Conservation (phyloP, 106 monocot genomes). For the Dactylorhiza incarnata region DNA sequence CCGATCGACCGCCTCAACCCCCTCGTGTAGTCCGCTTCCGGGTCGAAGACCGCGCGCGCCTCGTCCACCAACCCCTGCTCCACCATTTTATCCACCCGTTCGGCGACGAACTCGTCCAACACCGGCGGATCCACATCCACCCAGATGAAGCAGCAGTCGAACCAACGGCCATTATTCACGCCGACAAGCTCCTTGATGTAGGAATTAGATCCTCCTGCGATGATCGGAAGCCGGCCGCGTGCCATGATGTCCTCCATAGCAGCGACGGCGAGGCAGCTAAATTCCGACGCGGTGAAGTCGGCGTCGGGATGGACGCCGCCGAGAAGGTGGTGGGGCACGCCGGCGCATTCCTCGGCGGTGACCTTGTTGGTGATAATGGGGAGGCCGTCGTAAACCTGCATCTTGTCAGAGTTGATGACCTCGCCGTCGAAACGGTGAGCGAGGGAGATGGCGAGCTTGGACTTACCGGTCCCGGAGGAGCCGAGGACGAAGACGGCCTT, state of each 20-base stretch:
- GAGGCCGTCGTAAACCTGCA: constrained; percentile 67
- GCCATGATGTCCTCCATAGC: constrained; percentile 19
- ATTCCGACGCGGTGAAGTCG: constrained; percentile 43
- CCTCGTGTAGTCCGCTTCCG: constrained; percentile 8
- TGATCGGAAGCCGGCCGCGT: constrained; percentile 35
- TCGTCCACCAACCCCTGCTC: constrained; percentile 32
- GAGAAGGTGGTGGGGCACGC: constrained; percentile 58
- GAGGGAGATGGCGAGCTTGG: constrained; percentile 48
- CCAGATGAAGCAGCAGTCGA: constrained; percentile 58
- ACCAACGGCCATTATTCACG: constrained; percentile 15
- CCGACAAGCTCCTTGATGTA: constrained; percentile 48
- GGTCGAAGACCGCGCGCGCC: constrained; percentile 15
- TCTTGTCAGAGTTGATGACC: constrained; percentile 71
- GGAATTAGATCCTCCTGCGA: constrained; percentile 70
- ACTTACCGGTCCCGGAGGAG: constrained; percentile 58
- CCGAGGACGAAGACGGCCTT: constrained; percentile 34
- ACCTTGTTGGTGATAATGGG: constrained; percentile 55
- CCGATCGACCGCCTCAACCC: constrained; percentile 28
- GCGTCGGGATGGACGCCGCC: constrained; percentile 37
- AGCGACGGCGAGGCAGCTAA: constrained; percentile 15
- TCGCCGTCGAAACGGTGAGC: constrained; percentile 39
- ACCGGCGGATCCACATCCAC: constrained; percentile 35
- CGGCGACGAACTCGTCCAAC: constrained; percentile 20
- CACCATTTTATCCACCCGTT: constrained; percentile 40
- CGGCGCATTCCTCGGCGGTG: constrained; percentile 35